Base-by-base conservation (phyloP, 148 eudicot species). In the Cornus kousa region DNA sequence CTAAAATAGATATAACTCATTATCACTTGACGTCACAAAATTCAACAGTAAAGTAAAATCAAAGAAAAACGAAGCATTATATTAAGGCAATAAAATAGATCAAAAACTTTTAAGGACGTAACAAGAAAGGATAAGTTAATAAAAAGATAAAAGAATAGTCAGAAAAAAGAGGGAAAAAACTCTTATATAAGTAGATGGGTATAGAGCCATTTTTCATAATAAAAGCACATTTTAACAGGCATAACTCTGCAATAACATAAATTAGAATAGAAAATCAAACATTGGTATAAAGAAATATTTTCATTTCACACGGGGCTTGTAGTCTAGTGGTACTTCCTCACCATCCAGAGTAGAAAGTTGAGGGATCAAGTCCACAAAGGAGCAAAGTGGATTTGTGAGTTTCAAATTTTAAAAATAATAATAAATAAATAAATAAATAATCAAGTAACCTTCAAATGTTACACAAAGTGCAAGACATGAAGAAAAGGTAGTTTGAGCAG, bases 1-100 rank as follows among this genome's bases (percentile, higher is more conserved):
- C 99, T 96, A 78, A 72, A 81, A 77, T 14, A 37, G 67, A n/a
- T 59, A 78, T 78, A 68, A 78, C 68, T 68, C 9, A 10, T 32
- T 20, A 32, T 68, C 66, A 62, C 32, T 32, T 32, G 7, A 68
- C 19, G 40, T 48, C 46, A 28, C 19, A 77, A 9, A 31, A 77
- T 46, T 68, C 71, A 43, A 32, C 72, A 77, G 46, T 23, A 68
- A 20, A 68, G 67, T 22, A 68, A 48, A 24, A 71, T 69, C 71
- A 24, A 32, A 64, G 28, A 55, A 67, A 50, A 50, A 43, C 57
- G 74, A 35, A 40, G 19, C 46, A 64, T 28, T 19, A 46, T 43
- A 33, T 39, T 10, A 68, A 31, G 24, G 62, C 60, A 67, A 10
- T 32, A 79, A 72, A 73, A 46, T 43, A 22, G 46, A 9, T 0